Evolutionary conservation across 257 asterid species (phyloP).

Genomic region (Echites panduratus): DNA sequence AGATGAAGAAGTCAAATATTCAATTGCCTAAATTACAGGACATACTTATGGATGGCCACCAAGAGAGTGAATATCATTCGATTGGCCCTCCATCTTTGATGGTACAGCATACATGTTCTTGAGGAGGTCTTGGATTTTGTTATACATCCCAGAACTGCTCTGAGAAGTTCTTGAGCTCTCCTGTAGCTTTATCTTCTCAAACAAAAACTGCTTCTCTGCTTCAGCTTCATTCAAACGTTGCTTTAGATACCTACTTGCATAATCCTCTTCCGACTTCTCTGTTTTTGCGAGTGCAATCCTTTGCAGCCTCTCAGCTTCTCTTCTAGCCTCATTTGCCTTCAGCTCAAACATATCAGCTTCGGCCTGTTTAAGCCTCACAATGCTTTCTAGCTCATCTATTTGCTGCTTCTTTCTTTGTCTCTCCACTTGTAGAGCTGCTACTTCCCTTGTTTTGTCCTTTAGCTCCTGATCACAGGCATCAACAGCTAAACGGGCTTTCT

Average conservation of each 20-base stretch:
- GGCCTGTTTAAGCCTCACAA: slow-evolving; percentile 78
- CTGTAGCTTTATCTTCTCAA: slow-evolving; percentile 84
- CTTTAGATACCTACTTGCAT: slow-evolving; percentile 78
- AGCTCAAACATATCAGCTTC: slow-evolving; percentile 93
- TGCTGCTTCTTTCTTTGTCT: slow-evolving; percentile 80
- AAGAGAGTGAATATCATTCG: slow-evolving; percentile 27
- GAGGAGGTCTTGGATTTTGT: slow-evolving; percentile 68
- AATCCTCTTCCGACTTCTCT: slow-evolving; percentile 84
- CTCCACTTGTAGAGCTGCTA: slow-evolving; percentile 61
- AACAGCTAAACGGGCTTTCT: slow-evolving; percentile 69
- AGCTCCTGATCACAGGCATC: slow-evolving; percentile 92
- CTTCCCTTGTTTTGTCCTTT: slow-evolving; percentile 82
- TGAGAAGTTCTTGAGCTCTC: slow-evolving; percentile 64
- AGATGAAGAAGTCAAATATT: slow-evolving; percentile 10
- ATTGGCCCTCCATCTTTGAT: slow-evolving; percentile 34
- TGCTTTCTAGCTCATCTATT: slow-evolving; percentile 79
- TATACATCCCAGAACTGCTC: slow-evolving; percentile 66
- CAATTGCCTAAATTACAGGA: slow-evolving; percentile 21
- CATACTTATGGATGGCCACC: slow-evolving; percentile 31
- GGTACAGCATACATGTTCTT: slow-evolving; percentile 62
- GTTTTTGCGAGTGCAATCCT: slow-evolving; percentile 80
- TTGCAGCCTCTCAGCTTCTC: slow-evolving; percentile 88
- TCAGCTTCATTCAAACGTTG: slow-evolving; percentile 93
- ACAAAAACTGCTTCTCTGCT: slow-evolving; percentile 82
- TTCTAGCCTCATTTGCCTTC: slow-evolving; percentile 83